Base-by-base conservation (phyloP, 176 grass and related monocot genomes). In the Aegilops speltoides region DNA sequence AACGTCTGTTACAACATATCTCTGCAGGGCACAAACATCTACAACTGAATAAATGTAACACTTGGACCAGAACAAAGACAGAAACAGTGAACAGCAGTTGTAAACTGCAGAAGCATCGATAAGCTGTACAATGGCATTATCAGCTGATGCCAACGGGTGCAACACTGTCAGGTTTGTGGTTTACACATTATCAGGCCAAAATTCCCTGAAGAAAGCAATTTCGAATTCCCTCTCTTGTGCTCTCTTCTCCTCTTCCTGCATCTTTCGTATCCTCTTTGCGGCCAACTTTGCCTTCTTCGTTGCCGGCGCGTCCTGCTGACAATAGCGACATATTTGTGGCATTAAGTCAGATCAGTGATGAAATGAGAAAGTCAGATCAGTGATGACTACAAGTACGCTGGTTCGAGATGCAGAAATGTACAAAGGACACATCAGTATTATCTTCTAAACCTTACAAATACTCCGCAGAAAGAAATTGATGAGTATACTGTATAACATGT, bases 171-270 rank as follows among this genome's bases (percentile, higher is more conserved):
- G 66, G 13, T 22, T 75, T 81, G 22, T 15, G 57, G 3, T 86
- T 88, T 69, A 98, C 7, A 98, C 96, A 85, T 98, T 98, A 23
- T 98, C 94, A 9, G 97, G 97, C 97, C 97, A 98, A 81, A 98
- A 98, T 87, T 96, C 94, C 67, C 94, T 94, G 54, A 93, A 96
- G 82, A 94, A 98, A 43, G 93, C 92, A 60, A 89, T 89, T 52
- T 96, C 97, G 12, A 96, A 96, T 88, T 98, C 96, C 82, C n/a
- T 96, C 84, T 98, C 97, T 86, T 93, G 82, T 36, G 95, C 82
- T 12, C 80, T 56, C 82, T 96, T 94, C 66, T 98, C 96, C 41
- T 98, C 96, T 86, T 96, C 91, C 83, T 93, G 92, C 80, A 98
- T 84, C 61, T 94, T 98, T 62, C 76, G 77, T 68, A 91, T 87